Percentiles rank a stretch among this genome's conserved stretches.
Conservation (phyloP, 75 land plant genomes). For the Ceratopteris richardii region DNA sequence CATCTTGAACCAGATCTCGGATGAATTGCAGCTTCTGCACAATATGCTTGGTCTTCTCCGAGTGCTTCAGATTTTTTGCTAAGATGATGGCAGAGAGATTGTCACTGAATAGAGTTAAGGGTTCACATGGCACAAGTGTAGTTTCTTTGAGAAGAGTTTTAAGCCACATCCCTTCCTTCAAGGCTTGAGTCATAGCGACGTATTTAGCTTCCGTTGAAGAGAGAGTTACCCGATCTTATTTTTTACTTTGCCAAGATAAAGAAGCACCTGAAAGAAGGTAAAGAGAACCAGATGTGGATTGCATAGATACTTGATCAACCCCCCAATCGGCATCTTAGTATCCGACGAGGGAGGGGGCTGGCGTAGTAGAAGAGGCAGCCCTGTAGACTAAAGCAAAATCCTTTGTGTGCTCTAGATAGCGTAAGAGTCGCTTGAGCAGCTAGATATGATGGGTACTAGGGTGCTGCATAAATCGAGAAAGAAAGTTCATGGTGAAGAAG, state of each 20-base stretch:
- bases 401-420: no score
- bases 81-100: no score
- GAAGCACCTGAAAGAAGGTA: no score
- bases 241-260: conserved; percentile 1
- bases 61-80: not conserved
- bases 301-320: not conserved
- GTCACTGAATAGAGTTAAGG: no score
- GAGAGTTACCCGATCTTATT: not conserved
- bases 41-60: not conserved
- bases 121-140: not conserved
- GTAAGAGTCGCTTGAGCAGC: no score
- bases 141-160: not conserved
- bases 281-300: not conserved
- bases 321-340: no score
- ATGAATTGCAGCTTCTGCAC: not conserved
- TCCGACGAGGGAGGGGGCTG: no score
- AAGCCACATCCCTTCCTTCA: not conserved
- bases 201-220: not conserved
- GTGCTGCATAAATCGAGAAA: no score
- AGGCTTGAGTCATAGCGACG: not conserved
- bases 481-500: no score
- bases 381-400: no score
- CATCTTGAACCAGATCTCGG: not conserved
- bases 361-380: no score
- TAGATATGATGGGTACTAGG: no score